phyloP scores from a whole-genome alignment of 768 basidiomycete genomes.

The Amanita muscaria region DNA sequence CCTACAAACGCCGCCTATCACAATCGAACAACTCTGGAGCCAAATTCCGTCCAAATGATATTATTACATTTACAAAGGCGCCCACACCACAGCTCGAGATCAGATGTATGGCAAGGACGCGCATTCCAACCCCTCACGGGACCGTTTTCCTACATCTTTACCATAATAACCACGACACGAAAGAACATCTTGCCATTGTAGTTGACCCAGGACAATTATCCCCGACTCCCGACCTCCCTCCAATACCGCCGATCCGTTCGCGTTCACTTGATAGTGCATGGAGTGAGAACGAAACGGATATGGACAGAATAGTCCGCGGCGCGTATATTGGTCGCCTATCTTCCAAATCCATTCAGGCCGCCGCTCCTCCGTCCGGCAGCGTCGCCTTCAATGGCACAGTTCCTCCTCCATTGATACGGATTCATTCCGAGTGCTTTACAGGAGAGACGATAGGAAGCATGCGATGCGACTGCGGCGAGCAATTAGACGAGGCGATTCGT shows the following conservation, averaged over 20 bases:
- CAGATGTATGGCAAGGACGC: slow-evolving; percentile 93
- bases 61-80: slow-evolving; percentile 13
- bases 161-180: slow-evolving; percentile 84
- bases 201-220: slow-evolving; percentile 82
- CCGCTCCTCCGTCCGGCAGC: slow-evolving; percentile 18
- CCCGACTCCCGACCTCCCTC: slow-evolving; percentile 26
- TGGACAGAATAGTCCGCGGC: slow-evolving; percentile 88
- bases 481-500: slow-evolving; percentile 94
- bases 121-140: slow-evolving; percentile 94
- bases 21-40: not conserved
- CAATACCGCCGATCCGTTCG: slow-evolving; percentile 68
- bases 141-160: slow-evolving; percentile 91
- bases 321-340: slow-evolving; percentile 85
- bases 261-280: slow-evolving; percentile 75
- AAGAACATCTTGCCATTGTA: slow-evolving; percentile 95
- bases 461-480: slow-evolving; percentile 98
- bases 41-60: slow-evolving; percentile 10
- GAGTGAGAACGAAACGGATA: slow-evolving; percentile 79
- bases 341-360: slow-evolving; percentile 37
- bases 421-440: slow-evolving; percentile 98
- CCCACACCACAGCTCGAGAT: slow-evolving; percentile 45
- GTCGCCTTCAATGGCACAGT: slow-evolving; percentile 23
- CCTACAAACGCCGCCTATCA: slow-evolving; percentile 15
- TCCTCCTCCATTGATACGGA: slow-evolving; percentile 80
- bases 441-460: slow-evolving; percentile 97